phyloP scores from a whole-genome alignment of 192 early-diverging fungal genomes.

The Piromyces sp. region DNA sequence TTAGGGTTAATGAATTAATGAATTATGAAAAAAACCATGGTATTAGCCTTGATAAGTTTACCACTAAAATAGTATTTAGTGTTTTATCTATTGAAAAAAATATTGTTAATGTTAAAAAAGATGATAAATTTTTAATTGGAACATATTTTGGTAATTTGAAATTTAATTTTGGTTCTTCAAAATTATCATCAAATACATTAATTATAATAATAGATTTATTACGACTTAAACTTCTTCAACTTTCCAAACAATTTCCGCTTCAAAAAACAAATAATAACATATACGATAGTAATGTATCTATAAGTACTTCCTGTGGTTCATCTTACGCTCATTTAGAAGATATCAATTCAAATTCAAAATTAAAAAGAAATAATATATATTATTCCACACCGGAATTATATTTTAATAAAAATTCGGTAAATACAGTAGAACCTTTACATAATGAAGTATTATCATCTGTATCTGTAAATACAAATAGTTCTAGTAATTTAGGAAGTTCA shows the following conservation, averaged over 20 bases:
- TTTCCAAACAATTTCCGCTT: not conserved
- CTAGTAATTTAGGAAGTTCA: no score
- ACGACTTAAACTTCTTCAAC: not conserved
- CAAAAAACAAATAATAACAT: not conserved
- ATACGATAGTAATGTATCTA: not conserved
- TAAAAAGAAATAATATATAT: not conserved
- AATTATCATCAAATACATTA: not conserved
- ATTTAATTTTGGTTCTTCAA: not conserved
- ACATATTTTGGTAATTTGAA: not conserved
- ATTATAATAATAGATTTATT: not conserved
- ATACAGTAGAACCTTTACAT: no score
- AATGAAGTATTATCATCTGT: no score
- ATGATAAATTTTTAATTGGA: not conserved
- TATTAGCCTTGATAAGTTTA: not conserved
- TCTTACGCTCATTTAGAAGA: not conserved
- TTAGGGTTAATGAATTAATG: not conserved
- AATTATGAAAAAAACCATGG: not conserved
- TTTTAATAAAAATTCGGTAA: not conserved
- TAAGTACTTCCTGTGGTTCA: not conserved
- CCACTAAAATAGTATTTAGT: not conserved
- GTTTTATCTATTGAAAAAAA: not conserved
- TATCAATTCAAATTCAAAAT: not conserved
- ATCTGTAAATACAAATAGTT: no score
- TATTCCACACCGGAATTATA: not conserved
- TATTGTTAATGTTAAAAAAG: not conserved